phyloP scores from a whole-genome alignment of 192 early-diverging fungal species.

The Funneliformis mosseae region DNA sequence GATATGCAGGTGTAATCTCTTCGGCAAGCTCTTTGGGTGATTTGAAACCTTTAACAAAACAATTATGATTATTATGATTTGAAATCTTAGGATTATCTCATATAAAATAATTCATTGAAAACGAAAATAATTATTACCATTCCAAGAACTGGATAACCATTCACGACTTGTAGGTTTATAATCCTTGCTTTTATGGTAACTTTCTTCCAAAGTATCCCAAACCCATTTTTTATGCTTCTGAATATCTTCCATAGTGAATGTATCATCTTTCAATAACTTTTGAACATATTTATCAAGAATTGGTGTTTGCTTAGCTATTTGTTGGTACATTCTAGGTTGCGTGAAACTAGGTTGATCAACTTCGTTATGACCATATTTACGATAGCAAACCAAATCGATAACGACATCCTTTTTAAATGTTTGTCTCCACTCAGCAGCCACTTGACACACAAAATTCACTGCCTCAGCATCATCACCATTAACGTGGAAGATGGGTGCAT shows the following conservation, averaged over 20 bases:
- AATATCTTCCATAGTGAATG: constrained; percentile 80
- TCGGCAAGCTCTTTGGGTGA: constrained; percentile 72
- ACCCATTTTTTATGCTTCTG: constrained; percentile 88
- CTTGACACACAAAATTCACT: constrained; percentile 91
- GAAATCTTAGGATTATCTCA: background rate
- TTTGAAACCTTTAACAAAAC: constrained; percentile 62
- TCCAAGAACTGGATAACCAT: constrained; percentile 95
- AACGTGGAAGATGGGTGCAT: constrained; percentile 97
- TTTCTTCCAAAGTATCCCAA: constrained; percentile 92
- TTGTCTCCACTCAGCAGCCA: constrained; percentile 95
- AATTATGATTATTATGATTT: constrained; percentile 15
- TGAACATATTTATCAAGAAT: constrained; percentile 84
- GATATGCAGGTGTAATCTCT: constrained; percentile 66
- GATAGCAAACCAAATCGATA: constrained; percentile 96
- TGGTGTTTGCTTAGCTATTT: constrained; percentile 83
- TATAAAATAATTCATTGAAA: background rate
- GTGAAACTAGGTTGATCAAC: constrained; percentile 99
- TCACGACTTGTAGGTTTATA: constrained; percentile 89
- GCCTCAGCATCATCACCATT: constrained; percentile 98
- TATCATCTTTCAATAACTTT: constrained; percentile 82
- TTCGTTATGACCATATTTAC: constrained; percentile 98
- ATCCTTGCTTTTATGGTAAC: constrained; percentile 83
- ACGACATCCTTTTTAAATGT: constrained; percentile 97
- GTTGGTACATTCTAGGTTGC: constrained; percentile 96
- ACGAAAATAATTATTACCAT: constrained; percentile 50